Evolutionary conservation across 495 filamentous ascomycete species (phyloP), one percentile per base, ranked within the genome.

Genomic region (Aspergillus indologenus): DNA sequence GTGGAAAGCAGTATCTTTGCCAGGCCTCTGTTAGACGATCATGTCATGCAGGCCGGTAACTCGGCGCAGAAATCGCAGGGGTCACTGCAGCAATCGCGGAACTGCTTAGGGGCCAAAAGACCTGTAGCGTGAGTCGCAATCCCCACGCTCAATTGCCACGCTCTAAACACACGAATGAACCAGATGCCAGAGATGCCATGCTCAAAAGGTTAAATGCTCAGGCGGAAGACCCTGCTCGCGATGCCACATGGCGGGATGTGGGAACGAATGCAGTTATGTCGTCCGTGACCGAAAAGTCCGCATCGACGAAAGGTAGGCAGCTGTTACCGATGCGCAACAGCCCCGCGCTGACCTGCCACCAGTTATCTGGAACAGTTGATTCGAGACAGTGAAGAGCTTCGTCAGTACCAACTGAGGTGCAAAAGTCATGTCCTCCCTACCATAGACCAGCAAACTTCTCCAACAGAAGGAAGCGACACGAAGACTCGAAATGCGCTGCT

Each of bases 141-240:
- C 26, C 26, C n/a, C n/a, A n/a, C n/a, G n/a, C n/a, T n/a, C n/a
- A n/a, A n/a, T n/a, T n/a, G n/a, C n/a, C n/a, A n/a, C n/a, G n/a
- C n/a, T n/a, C n/a, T n/a, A n/a, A 29, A 29, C 26, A 4, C 26
- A 9, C 4, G 26, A 29, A 29, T 9, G 26, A 29, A 29, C 26
- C 9, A 76, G 72, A 5, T 75, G 74, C 62, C 64, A 61, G n/a
- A 54, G 71, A 63, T 76, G 72, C 55, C 72, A 75, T 52, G 47
- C 64, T 0, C 71, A 70, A 17, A 77, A 74, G 55, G 67, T 77
- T 14, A 77, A 72, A 59, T 77, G 72, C 45, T 71, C 66, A 26
- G 74, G 74, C 1, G 70, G 61, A 46, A 60, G 67, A 49, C 72
- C 74, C 0, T 77, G 74, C 53, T 45, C 46, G 12, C 66, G 62